Percentiles rank a stretch among this genome's conserved stretches.
Evolutionary conservation across 768 basidiomycete species (phyloP).

Genomic region (Rhizopogon vesiculosus): DNA sequence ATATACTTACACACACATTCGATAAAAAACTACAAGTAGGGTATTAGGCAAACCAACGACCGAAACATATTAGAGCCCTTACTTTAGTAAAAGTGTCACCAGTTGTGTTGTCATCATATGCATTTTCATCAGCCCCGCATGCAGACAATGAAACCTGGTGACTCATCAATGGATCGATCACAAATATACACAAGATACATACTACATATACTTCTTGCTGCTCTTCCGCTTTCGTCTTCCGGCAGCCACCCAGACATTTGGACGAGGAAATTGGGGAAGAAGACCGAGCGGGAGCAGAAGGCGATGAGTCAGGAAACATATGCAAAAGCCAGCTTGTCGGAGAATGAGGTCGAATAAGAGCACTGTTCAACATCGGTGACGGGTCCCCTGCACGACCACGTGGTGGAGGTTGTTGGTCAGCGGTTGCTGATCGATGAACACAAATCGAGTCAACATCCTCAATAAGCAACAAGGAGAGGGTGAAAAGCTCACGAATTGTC

Average conservation of each 20-base stretch:
- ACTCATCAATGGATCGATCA: neutral
- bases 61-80: neutral
- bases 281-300: slow-evolving; percentile 8
- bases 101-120: slow-evolving; percentile 12
- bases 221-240: slow-evolving; percentile 1
- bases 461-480: too few relatives aligned
- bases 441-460: neutral
- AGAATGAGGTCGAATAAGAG: neutral
- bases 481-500: too few relatives aligned
- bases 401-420: neutral
- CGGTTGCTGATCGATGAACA: neutral
- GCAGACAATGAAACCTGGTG: slow-evolving; percentile 24
- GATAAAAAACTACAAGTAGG: too few relatives aligned
- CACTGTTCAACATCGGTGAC: neutral
- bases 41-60: neutral
- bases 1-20: too few relatives aligned
- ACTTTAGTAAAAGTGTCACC: slow-evolving; percentile 19
- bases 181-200: slow-evolving; percentile 1
- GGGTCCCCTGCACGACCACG: neutral
- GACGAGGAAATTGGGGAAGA: slow-evolving; percentile 14
- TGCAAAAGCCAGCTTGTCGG: neutral
- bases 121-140: slow-evolving; percentile 8
- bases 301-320: slow-evolving; percentile 16
- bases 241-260: slow-evolving; percentile 15
- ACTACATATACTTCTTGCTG: slow-evolving; percentile 16